These are phyloP conservation scores for Chytriomyces sp. DNA, from an alignment of 192 early-diverging fungal species.

Conservation along the genomic window DNA sequence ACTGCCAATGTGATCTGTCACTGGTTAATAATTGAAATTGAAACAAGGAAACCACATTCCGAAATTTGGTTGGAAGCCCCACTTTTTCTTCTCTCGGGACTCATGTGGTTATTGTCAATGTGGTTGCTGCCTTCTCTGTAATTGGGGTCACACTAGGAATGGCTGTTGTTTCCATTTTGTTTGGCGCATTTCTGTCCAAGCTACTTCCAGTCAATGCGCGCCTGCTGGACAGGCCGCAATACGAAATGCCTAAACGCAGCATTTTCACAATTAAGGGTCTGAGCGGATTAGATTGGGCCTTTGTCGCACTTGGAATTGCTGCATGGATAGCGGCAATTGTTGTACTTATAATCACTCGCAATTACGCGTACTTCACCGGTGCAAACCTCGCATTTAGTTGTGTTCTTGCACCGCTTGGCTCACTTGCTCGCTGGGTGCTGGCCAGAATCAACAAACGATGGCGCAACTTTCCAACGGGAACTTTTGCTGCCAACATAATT, in stretches of 20 bases:
- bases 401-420: constrained; percentile 6
- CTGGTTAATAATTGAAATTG: neutral
- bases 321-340: neutral
- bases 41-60: constrained; percentile 2
- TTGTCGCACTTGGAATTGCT: neutral
- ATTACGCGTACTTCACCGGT: neutral
- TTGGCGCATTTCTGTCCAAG: neutral
- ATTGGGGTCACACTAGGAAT: constrained; percentile 14
- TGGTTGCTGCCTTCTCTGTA: neutral
- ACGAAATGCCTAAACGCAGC: neutral
- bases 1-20: neutral
- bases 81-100: neutral
- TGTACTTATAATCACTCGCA: neutral
- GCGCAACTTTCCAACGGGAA: neutral
- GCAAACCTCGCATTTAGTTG: neutral
- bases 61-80: constrained; percentile 13
- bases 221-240: neutral
- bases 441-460: neutral
- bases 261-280: neutral
- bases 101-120: constrained; percentile 1
- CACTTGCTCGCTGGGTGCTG: constrained; percentile 3
- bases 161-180: neutral
- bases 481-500: constrained; percentile 14
- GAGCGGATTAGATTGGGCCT: neutral
- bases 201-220: neutral